Conservation (phyloP, 2,329 filamentous ascomycete species). For the Fusarium denticulatum region DNA sequence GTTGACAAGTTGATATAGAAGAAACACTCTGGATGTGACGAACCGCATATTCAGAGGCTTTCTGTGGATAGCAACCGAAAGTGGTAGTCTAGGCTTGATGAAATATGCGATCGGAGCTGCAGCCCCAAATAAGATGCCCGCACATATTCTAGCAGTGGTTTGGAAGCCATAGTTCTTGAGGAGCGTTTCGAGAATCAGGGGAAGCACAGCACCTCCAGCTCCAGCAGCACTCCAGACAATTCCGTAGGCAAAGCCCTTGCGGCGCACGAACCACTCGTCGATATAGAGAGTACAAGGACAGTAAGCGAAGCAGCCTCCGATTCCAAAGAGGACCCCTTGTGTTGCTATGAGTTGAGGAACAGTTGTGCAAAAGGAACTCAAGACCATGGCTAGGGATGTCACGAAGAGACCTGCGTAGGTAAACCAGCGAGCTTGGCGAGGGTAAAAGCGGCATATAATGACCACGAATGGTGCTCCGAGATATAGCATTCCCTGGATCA, state of each 20-base stretch:
- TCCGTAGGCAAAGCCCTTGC: slow-evolving; percentile 60
- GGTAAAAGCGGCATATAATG: slow-evolving; percentile 53
- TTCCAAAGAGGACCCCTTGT: slow-evolving; percentile 66
- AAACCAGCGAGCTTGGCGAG: slow-evolving; percentile 50
- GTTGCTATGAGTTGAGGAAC: slow-evolving; percentile 63
- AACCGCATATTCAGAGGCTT: slow-evolving; percentile 55
- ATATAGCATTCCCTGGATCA: slow-evolving; percentile 47
- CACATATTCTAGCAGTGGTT: slow-evolving; percentile 58
- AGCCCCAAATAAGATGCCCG: slow-evolving; percentile 57
- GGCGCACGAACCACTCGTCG: slow-evolving; percentile 63
- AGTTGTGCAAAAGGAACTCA: slow-evolving; percentile 58
- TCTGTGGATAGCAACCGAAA: slow-evolving; percentile 42
- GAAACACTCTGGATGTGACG: slow-evolving; percentile 60
- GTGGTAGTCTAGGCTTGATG: slow-evolving; percentile 61
- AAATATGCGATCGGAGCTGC: slow-evolving; percentile 62
- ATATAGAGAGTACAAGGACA: slow-evolving; percentile 63
- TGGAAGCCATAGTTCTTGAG: slow-evolving; percentile 55
- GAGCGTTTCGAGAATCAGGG: slow-evolving; percentile 59
- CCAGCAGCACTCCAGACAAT: slow-evolving; percentile 56
- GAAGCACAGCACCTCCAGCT: slow-evolving; percentile 56
- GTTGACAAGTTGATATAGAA: slow-evolving; percentile 64
- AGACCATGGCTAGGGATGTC: slow-evolving; percentile 58
- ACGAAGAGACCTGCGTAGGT: slow-evolving; percentile 54
- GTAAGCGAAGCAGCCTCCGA: slow-evolving; percentile 64
- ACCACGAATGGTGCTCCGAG: slow-evolving; percentile 58